Conservation (phyloP, 202 grass and related monocot species). For the Hordeum pubiflorum region DNA sequence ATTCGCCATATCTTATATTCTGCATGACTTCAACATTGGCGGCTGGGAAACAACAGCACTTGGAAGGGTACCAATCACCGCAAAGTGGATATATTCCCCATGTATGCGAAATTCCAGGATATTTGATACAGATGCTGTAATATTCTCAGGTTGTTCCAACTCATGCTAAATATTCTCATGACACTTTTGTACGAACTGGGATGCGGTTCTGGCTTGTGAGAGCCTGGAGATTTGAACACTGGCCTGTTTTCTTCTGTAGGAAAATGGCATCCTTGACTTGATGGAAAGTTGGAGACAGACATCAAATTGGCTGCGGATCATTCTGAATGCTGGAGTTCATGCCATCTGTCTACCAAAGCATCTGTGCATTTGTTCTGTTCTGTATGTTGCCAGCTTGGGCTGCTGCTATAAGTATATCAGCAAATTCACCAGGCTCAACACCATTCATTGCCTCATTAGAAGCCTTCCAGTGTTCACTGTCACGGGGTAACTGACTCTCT, state of each 20-base stretch:
- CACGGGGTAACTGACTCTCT: slow-evolving; percentile 8
- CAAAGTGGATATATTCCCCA: slow-evolving; percentile 13
- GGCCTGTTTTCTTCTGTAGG: background rate
- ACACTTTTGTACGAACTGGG: slow-evolving; percentile 21
- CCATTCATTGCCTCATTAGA: slow-evolving; percentile 11
- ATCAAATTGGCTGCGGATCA: slow-evolving; percentile 7
- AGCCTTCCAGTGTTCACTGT: slow-evolving; percentile 19
- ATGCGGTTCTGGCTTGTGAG: background rate
- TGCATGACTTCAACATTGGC: slow-evolving; percentile 19
- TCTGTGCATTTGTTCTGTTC: slow-evolving; percentile 12
- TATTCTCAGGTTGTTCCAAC: slow-evolving; percentile 27
- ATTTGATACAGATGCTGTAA: slow-evolving; percentile 22
- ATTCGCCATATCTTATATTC: slow-evolving; percentile 7
- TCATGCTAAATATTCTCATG: slow-evolving; percentile 14
- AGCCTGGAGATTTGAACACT: background rate
- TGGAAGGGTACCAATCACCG: background rate
- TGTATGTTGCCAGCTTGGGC: background rate
- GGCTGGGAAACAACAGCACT: slow-evolving; percentile 18
- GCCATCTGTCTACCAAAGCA: slow-evolving; percentile 9
- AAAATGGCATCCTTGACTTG: slow-evolving; percentile 2
- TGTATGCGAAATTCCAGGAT: background rate
- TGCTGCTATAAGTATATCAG: slow-evolving; percentile 29
- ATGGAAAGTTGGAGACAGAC: background rate
- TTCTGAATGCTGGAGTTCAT: slow-evolving; percentile 11
- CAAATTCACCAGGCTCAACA: background rate